Percentiles rank a stretch among this genome's conserved stretches.
Conservation (phyloP, 768 basidiomycete species). For the Macrolepiota albuminosa region DNA sequence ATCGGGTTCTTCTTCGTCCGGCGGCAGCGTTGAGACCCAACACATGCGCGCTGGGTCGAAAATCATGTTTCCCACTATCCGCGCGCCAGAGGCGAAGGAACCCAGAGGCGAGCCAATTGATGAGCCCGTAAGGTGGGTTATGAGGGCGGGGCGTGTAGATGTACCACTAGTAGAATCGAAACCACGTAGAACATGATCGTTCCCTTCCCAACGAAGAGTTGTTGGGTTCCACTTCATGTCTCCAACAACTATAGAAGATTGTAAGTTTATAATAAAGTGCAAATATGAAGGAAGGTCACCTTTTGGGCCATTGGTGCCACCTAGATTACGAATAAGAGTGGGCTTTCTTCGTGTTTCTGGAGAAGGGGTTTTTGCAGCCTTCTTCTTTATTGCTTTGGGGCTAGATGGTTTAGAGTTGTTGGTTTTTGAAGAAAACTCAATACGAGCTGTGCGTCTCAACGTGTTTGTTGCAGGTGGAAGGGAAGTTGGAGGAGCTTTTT, state of each 20-base stretch:
- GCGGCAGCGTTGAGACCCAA: slow-evolving; percentile 83
- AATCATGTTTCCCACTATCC: slow-evolving; percentile 96
- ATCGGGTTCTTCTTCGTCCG: slow-evolving; percentile 92
- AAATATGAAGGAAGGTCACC: slow-evolving; percentile 38
- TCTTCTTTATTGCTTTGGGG: slow-evolving; percentile 39
- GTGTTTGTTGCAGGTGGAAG: slow-evolving; percentile 44
- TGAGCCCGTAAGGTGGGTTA: slow-evolving; percentile 90
- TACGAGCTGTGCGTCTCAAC: slow-evolving; percentile 50
- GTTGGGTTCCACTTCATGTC: slow-evolving; percentile 98
- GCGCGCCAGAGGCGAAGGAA: slow-evolving; percentile 70
- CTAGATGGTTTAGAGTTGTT: slow-evolving; percentile 25
- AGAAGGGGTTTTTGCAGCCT: slow-evolving; percentile 39
- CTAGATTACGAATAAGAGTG: slow-evolving; percentile 82
- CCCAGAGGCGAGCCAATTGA: slow-evolving; percentile 76
- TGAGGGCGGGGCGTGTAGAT: slow-evolving; percentile 90
- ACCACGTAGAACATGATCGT: slow-evolving; percentile 85
- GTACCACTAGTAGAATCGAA: slow-evolving; percentile 83
- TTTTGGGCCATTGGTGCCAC: slow-evolving; percentile 63
- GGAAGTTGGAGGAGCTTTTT: slow-evolving; percentile 22
- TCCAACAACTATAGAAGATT: slow-evolving; percentile 64
- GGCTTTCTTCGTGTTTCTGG: slow-evolving; percentile 65
- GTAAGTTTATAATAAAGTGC: slow-evolving; percentile 12
- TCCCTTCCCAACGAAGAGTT: slow-evolving; percentile 93
- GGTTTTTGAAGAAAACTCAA: slow-evolving; percentile 47
- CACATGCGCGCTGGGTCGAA: slow-evolving; percentile 95